Evolutionary conservation across 2,329 filamentous ascomycete genomes (phyloP), one percentile per base, ranked within the genome.

Genomic region (Calonectria honghensis): DNA sequence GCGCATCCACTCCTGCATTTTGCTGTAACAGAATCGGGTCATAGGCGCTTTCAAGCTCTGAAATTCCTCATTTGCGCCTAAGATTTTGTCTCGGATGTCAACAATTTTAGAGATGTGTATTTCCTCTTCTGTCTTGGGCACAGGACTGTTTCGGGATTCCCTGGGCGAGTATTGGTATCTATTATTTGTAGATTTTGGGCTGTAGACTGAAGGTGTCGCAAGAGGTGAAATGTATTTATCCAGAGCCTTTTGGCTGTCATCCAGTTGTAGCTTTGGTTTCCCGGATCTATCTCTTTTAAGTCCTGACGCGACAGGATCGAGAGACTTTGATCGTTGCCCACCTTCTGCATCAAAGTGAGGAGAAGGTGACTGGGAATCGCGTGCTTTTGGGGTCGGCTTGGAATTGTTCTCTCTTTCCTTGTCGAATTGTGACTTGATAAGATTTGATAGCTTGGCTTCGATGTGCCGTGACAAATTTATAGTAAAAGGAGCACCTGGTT

Each of bases 51-150:
- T 24, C 11, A 63, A 4, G 13, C 16, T 18, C 3, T 45, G 6
- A n/a, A 39, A 39, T 20, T 45, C 35, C 7, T 9, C 2, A 6
- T 16, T 18, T 29, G 16, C 7, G 16, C 29, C 24, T 13, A 7
- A 2, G 1, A 10, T 2, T 7, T 29, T 27, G 16, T 24, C 5
- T 18, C 13, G 9, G 18, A 18, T 3, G 4, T 3, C 4, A 4
- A 1, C 0, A 6, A 18, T 11, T 63, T 29, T 6, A 4, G 27
- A 29, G 14, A 29, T 6, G 16, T 24, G 18, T 0, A 32, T 13
- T 9, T 4, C 14, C 24, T 13, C 24, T 29, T 39, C 57, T 5
- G 1, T 4, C 13, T 20, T 18, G 4, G 57, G n/a, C 4, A 14
- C 6, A 18, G 57, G 24, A 10, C 9, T 24, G 2, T 37, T 61